Percentiles rank a stretch among this genome's conserved stretches.
phyloP scores from a whole-genome alignment of 768 basidiomycete species.

The Solioccasus polychromus region DNA sequence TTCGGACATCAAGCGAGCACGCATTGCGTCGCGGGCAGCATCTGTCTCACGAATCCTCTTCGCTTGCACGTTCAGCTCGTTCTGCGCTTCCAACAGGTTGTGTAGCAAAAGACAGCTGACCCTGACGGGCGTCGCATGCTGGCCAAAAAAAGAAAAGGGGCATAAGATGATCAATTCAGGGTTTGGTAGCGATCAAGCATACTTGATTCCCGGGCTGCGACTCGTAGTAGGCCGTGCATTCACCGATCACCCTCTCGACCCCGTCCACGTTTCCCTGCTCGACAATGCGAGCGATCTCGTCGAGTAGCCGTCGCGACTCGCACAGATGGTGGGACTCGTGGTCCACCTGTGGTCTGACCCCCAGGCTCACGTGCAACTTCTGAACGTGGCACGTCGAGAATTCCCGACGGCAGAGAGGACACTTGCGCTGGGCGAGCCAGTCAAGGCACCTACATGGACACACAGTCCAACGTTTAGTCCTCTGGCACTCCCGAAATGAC shows the following conservation, averaged over 20 bases:
- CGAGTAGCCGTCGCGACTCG: constrained; percentile 53
- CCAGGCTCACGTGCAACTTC: constrained; percentile 49
- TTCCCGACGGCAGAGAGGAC: constrained; percentile 61
- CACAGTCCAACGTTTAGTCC: constrained; percentile 2
- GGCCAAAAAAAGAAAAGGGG: not conserved
- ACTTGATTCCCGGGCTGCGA: constrained; percentile 48
- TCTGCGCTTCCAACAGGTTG: constrained; percentile 49
- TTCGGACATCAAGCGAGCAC: constrained; percentile 30
- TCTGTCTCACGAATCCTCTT: constrained; percentile 31
- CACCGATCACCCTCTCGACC: constrained; percentile 49
- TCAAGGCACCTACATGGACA: constrained; percentile 52
- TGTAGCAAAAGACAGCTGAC: constrained; percentile 47
- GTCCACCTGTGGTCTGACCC: constrained; percentile 28
- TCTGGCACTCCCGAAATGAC: too few relatives aligned
- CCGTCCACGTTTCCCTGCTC: constrained; percentile 52
- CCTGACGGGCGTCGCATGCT: constrained; percentile 55
- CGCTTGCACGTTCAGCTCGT: constrained; percentile 36
- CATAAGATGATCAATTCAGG: constrained; percentile 10
- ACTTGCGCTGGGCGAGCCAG: constrained; percentile 44
- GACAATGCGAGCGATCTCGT: constrained; percentile 52
- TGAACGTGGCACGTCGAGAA: constrained; percentile 47
- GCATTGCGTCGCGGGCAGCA: constrained; percentile 31
- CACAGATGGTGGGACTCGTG: constrained; percentile 48
- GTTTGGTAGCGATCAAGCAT: constrained; percentile 4
- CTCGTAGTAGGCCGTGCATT: constrained; percentile 47